Base-by-base conservation (phyloP, 371 early-diverging fungal species). In the Rhizomucor pusillus region DNA sequence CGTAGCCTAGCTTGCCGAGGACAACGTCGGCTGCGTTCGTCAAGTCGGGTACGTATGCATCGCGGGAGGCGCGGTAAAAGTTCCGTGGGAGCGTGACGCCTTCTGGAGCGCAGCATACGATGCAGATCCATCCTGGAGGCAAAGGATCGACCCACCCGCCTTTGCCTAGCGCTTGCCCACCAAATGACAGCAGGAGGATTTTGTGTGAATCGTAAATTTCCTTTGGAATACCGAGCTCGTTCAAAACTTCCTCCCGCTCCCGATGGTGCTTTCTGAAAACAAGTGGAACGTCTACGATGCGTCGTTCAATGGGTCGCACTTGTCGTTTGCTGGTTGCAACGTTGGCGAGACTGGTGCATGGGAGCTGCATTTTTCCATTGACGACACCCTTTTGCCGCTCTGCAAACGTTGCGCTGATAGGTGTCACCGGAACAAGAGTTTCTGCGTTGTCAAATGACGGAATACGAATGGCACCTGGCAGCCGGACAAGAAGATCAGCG, bases 1-100 rank as follows among this genome's bases (percentile, higher is more conserved):
- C 90, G 64, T 90, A 91, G 3, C 92, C 92, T 35, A 86, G 60
- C 62, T 91, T 91, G 14, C 90, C 90, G 40, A 89, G 75, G 5
- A 90, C 82, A 29, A 86, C 87, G 60, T 90, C 90, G 2, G 81
- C 84, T 5, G 89, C 89, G 37, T 83, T 77, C 23, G 89, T 81
- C 24, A 90, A 62, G 59, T 91, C 90, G 5, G 92, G 92, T 5
- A 90, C 85, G 57, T 84, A 86, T 5, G 85, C 86, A 51, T 83
- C 84, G 39, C 75, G 75, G 0, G 85, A 75, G 22, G 84, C 82
- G 2, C 80, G 56, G 57, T 85, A 89, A 47, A 83, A 84, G 10
- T 74, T 65, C 0, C 60, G 65, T 3, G 86, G 83, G 47, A 88
- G 66, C 24, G 71, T 65, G 5, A 78, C 77, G 1, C 60, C 51